Base-by-base conservation (phyloP, 2,329 filamentous ascomycete genomes). In the Fusarium goolgardi region DNA sequence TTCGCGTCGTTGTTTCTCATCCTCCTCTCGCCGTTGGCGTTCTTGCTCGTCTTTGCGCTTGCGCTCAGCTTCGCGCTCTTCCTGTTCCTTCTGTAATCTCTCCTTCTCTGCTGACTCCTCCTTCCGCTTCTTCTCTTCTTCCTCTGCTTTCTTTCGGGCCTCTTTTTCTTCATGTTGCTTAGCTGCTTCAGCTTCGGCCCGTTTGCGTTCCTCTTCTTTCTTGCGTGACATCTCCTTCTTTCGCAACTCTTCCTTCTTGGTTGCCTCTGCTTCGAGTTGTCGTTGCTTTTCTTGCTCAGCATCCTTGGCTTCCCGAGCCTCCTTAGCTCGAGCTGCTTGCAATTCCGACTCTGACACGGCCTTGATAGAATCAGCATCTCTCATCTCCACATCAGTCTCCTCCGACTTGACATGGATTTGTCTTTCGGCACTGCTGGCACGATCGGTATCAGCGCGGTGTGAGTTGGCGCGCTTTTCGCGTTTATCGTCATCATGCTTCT, bases 391-490 rank as follows among this genome's bases (percentile, higher is more conserved):
- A 55, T 88, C 86, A 3, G 79, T 74, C 55, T 88, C 85, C 63
- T 88, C 86, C 1, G 84, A 84, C 68, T 87, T 87, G 40, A 88
- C 84, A 47, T 83, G 82, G n/a, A 87, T 85, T 18, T 77, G 75
- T 70, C 83, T 85, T 40, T 86, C 85, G 6, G 78, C 76, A 3
- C 78, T 73, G 12, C 71, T 74, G 3, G 77, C 77, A 64, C 83
- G 84, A 18, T 77, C 74, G 4, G 76, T 77, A 29, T 84, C 82
- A 47, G 79, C 79, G 4, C 81, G 79, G 25, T 79, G 78, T n/a
- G 79, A 43, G 75, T 81, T 72, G 75, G 81, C 72, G 76, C 82
- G 54, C 65, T 59, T 72, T 80, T 85, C 52, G 18, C 71, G 75
- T 23, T 67, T 55, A 16, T 79, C 72, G 0, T 84, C 83, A 16